Evolutionary conservation across 2,329 filamentous ascomycete species (phyloP).

Genomic region (Ophiosphaerella narmari): DNA sequence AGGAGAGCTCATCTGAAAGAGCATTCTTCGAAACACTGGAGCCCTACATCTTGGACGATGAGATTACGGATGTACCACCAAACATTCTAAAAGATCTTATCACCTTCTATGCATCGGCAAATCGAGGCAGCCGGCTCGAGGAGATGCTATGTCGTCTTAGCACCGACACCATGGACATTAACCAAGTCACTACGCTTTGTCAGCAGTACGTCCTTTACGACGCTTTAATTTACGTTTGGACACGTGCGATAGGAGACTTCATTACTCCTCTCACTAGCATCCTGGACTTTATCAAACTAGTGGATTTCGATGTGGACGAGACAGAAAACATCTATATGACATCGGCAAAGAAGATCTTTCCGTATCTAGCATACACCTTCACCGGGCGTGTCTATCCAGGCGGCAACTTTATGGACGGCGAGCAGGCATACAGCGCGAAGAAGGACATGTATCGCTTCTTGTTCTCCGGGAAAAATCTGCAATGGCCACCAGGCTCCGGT

Average conservation of each 20-base stretch:
- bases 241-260: constrained; percentile 84
- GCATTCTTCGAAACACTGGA: constrained; percentile 89
- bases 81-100: constrained; percentile 85
- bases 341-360: constrained; percentile 88
- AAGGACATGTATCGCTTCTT: constrained; percentile 90
- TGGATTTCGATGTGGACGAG: constrained; percentile 60
- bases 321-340: constrained; percentile 67
- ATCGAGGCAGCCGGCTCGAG: constrained; percentile 78
- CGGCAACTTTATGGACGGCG: constrained; percentile 73
- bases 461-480: constrained; percentile 79
- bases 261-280: constrained; percentile 89
- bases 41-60: constrained; percentile 79
- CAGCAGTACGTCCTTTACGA: constrained; percentile 93
- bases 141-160: constrained; percentile 95
- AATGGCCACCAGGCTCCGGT: constrained; percentile 71
- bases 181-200: constrained; percentile 88
- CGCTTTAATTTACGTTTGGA: constrained; percentile 96
- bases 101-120: constrained; percentile 75
- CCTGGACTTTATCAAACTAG: constrained; percentile 64
- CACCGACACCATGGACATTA: constrained; percentile 87
- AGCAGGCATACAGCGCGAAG: constrained; percentile 77
- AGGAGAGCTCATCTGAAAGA: constrained; percentile 72
- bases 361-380: constrained; percentile 88
- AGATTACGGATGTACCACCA: constrained; percentile 77
- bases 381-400: constrained; percentile 93